A percentile compares a stretch with the other conserved stretches of the same genome.
phyloP scores from a whole-genome alignment of 306 rosid species.

The Dryas alaskensis region DNA sequence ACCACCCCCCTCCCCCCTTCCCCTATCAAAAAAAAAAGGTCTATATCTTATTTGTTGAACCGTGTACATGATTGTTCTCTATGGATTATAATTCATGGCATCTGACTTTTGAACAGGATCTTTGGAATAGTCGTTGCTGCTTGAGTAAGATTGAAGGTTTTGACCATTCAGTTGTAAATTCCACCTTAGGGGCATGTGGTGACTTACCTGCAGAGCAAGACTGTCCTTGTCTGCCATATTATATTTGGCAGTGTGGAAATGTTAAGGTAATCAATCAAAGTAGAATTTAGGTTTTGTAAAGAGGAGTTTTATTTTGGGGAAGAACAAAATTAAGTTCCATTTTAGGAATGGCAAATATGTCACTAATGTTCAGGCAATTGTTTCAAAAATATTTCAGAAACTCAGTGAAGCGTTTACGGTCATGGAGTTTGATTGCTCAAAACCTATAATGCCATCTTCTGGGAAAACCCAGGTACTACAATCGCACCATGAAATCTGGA shows the following conservation, averaged over 20 bases:
- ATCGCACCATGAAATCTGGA: constrained; percentile 1
- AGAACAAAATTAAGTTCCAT: constrained; percentile 11
- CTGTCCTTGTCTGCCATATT: constrained; percentile 63
- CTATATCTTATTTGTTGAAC: not conserved
- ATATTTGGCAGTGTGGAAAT: constrained; percentile 81
- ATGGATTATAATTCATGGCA: not conserved
- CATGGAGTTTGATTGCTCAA: constrained; percentile 86
- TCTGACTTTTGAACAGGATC: constrained; percentile 50
- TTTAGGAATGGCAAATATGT: constrained; percentile 13
- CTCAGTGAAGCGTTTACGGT: constrained; percentile 64
- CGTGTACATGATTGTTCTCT: not conserved
- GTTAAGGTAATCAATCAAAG: constrained; percentile 44
- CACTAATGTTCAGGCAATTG: constrained; percentile 7
- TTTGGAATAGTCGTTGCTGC: constrained; percentile 79
- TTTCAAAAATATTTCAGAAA: constrained; percentile 51
- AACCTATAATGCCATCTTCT: constrained; percentile 47
- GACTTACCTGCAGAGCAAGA: constrained; percentile 50
- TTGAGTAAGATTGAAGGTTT: constrained; percentile 68
- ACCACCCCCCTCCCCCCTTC: not conserved
- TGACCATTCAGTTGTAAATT: constrained; percentile 70
- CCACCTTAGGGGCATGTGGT: constrained; percentile 76
- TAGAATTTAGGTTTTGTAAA: constrained; percentile 15
- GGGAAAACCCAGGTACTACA: constrained; percentile 69
- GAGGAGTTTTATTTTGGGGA: constrained; percentile 10
- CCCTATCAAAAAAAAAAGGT: not conserved